These are phyloP conservation scores for Bryoglossum gracile DNA, from an alignment of 495 filamentous ascomycete species.

Conservation along the genomic window DNA sequence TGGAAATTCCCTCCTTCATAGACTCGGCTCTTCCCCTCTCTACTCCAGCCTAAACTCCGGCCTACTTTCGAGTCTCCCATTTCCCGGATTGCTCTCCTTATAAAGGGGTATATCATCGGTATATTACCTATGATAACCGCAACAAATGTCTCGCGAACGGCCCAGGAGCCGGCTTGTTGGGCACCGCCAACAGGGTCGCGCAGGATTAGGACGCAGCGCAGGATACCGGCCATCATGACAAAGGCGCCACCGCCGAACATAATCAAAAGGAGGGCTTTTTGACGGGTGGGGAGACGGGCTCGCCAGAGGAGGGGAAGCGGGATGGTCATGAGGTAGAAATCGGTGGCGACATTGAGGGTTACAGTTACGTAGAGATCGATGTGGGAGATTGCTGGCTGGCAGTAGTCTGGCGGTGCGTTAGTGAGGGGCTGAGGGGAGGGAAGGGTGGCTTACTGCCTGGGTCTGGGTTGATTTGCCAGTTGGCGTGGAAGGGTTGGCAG, in stretches of 20 bases:
- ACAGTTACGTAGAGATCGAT: conserved; percentile 40
- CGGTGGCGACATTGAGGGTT: conserved; percentile 41
- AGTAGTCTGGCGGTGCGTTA: conserved; percentile 30
- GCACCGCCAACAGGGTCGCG: conserved; percentile 41
- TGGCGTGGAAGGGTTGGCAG: conserved; percentile 42
- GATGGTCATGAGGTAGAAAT: conserved; percentile 46
- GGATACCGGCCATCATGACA: conserved; percentile 39
- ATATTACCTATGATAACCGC: conserved; percentile 45
- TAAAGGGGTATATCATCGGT: conserved; percentile 48
- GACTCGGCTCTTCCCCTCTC: no score
- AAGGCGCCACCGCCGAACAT: conserved; percentile 45
- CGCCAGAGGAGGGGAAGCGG: conserved; percentile 49
- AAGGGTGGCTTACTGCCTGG: conserved; percentile 41
- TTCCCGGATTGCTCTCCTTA: no score
- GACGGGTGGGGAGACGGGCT: conserved; percentile 34
- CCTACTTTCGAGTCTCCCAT: no score
- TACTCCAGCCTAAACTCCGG: no score
- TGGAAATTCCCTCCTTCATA: no score
- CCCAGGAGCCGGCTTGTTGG: conserved; percentile 41
- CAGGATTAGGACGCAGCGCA: conserved; percentile 39
- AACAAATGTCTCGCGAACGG: conserved; percentile 45
- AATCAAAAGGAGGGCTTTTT: conserved; percentile 41
- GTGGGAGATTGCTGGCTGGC: conserved; percentile 42
- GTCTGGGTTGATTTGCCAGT: conserved; percentile 51
- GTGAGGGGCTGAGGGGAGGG: background rate